Evolutionary conservation across 139 green algal species (phyloP), one percentile per base, ranked within the genome.

Genomic region (Coelastrella sp.): DNA sequence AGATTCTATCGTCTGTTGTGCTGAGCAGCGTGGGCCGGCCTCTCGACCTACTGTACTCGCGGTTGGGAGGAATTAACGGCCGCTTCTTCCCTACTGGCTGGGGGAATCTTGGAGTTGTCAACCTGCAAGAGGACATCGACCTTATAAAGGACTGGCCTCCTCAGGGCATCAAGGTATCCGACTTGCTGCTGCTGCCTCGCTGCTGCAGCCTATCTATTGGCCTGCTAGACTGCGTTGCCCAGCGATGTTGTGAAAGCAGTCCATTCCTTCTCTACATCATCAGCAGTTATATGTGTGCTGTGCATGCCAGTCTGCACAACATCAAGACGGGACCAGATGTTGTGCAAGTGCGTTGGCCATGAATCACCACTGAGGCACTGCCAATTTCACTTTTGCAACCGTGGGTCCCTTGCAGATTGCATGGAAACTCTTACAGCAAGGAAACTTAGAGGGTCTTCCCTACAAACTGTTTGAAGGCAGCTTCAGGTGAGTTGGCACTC

Each of bases 381-480:
- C 12, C 14, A 27, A 27, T n/a, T 25, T 76, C 19, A 25, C 68
- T 76, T 17, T 25, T 24, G 68, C 15, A 24, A 7, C 6, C 8
- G 1, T 24, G n/a, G 68, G 63, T 70, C 19, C 8, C 70, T 72
- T 92, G 91, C 91, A 95, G 91, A 65, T 96, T 8, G 68, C 89
- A 0, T 97, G 94, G 94, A 91, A 94, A 59, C 87, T 92, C 61
- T 17, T 95, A 4, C 87, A 94, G 19, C 56, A 83, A 7, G 94
- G 93, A 10, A 88, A 6, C 0, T 78, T 89, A 8, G 70, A 92
- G 4, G 94, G 94, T 10, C 82, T 82, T 1, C 66, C 78, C 0
- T 96, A 93, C 92, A 88, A 94, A 24, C 90, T 96, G 57, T 95
- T 93, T 73, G 92, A 96, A 74, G 95, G 91, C 22, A 84, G 61